phyloP scores from a whole-genome alignment of 139 green algal species.

The Monoraphidium neglectum region DNA sequence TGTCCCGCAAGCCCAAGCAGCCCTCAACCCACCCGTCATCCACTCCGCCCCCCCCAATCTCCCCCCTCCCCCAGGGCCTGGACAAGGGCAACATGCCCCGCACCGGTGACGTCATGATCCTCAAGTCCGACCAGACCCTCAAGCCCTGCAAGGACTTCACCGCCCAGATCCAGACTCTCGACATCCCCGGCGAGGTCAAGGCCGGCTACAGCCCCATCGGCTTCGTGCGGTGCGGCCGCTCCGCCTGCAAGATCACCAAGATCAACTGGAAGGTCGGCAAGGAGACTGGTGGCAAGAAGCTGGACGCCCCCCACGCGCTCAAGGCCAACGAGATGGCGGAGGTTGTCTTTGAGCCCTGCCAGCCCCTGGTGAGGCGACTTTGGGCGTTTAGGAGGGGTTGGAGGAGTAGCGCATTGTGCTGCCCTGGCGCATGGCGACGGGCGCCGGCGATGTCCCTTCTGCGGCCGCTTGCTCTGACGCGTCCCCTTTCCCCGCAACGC shows the following conservation, averaged over 20 bases:
- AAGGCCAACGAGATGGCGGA: conserved; percentile 95
- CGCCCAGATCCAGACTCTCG: conserved; percentile 91
- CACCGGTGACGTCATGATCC: conserved; percentile 92
- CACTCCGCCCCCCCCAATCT: no score
- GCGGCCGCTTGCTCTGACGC: no score
- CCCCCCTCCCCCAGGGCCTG: conserved; percentile 54
- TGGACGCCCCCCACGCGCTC: conserved; percentile 79
- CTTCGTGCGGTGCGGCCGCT: conserved; percentile 90
- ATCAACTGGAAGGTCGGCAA: conserved; percentile 95
- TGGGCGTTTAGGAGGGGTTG: no score
- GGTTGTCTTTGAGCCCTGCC: conserved; percentile 82
- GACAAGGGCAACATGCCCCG: conserved; percentile 94
- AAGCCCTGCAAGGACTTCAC: conserved; percentile 84
- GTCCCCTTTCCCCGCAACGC: no score
- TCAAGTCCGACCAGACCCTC: conserved; percentile 86
- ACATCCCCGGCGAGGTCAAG: conserved; percentile 94
- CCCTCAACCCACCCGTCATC: no score
- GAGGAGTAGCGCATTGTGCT: no score
- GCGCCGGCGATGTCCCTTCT: no score
- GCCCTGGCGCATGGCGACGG: no score
- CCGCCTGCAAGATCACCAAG: conserved; percentile 80
- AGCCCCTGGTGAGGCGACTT: no score
- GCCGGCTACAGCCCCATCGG: conserved; percentile 89
- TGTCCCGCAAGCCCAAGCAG: no score
- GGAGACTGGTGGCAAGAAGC: conserved; percentile 95